These are phyloP conservation scores for Sclerotinia nivalis DNA, from an alignment of 2,329 filamentous ascomycete species.

Conservation along the genomic window DNA sequence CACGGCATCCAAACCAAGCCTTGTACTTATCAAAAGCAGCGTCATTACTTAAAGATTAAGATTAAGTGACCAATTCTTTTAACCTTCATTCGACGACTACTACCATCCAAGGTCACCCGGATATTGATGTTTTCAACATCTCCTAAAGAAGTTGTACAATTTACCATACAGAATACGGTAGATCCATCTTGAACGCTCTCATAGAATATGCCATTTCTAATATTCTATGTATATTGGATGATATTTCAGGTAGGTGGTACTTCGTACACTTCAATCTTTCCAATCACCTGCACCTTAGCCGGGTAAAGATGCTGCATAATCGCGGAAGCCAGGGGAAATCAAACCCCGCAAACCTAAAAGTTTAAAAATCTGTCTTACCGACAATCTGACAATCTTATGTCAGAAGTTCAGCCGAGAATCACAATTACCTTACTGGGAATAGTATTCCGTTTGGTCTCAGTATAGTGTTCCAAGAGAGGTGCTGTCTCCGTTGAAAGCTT, in stretches of 20 bases:
- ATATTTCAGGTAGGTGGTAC: not conserved
- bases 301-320: slow-evolving; percentile 4
- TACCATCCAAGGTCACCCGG: not conserved
- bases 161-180: not conserved
- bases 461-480: slow-evolving; percentile 8
- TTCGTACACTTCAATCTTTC: not conserved
- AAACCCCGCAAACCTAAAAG: slow-evolving; percentile 1
- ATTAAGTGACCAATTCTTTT: not conserved
- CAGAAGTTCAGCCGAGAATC: not conserved
- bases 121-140: not conserved
- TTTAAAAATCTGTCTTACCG: not conserved
- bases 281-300: not conserved
- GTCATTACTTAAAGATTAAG: not conserved
- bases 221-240: not conserved
- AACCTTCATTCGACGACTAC: not conserved
- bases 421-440: not conserved
- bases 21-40: not conserved
- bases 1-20: not conserved
- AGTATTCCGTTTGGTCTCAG: not conserved
- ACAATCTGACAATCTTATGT: no score
- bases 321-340: not conserved
- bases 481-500: not conserved
- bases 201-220: not conserved
- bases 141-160: not conserved
- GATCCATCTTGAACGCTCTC: not conserved